Evolutionary conservation across 1,284 basidiomycete species (phyloP).

Genomic region (Phellopilus nigrolimitatus): DNA sequence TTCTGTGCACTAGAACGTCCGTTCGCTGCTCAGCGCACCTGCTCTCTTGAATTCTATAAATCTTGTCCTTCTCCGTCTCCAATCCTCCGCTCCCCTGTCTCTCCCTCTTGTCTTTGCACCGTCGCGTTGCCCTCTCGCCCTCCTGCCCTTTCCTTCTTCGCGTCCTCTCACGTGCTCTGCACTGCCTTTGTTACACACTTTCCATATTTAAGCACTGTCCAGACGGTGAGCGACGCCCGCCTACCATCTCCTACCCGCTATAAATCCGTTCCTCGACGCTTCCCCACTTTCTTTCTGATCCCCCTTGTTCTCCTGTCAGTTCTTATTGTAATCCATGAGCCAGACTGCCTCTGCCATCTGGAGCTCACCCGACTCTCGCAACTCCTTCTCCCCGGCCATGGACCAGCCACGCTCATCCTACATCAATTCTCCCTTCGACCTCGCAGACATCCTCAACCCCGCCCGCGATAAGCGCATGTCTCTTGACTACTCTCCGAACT

Average conservation of each 20-base stretch:
- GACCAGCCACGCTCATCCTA: slow-evolving; percentile 26
- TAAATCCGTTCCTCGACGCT: slow-evolving; percentile 5
- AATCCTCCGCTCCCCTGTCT: background rate
- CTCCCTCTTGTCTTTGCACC: background rate
- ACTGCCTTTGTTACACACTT: too few species aligned
- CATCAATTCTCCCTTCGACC: slow-evolving; percentile 28
- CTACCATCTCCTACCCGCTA: background rate
- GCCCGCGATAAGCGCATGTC: slow-evolving; percentile 43
- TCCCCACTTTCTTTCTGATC: background rate
- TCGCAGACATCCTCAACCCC: slow-evolving; percentile 45
- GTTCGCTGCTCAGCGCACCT: background rate
- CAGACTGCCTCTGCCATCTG: slow-evolving; percentile 19
- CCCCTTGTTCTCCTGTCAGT: slow-evolving; percentile 3
- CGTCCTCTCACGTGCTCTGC: too few species aligned
- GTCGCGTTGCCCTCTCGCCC: background rate
- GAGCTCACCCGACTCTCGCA: slow-evolving; percentile 12
- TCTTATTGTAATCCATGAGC: slow-evolving; percentile 16
- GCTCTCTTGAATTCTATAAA: slow-evolving; percentile 1
- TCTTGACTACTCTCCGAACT: slow-evolving; percentile 45
- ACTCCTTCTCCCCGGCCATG: slow-evolving; percentile 12
- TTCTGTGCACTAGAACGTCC: slow-evolving; percentile 5
- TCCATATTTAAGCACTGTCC: too few species aligned
- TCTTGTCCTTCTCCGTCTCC: background rate
- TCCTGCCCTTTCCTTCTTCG: background rate
- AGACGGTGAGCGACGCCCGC: slow-evolving; percentile 4